These are phyloP conservation scores for Petunia hybrid DNA, from an alignment of 305 asterid species.

Conservation along the genomic window DNA sequence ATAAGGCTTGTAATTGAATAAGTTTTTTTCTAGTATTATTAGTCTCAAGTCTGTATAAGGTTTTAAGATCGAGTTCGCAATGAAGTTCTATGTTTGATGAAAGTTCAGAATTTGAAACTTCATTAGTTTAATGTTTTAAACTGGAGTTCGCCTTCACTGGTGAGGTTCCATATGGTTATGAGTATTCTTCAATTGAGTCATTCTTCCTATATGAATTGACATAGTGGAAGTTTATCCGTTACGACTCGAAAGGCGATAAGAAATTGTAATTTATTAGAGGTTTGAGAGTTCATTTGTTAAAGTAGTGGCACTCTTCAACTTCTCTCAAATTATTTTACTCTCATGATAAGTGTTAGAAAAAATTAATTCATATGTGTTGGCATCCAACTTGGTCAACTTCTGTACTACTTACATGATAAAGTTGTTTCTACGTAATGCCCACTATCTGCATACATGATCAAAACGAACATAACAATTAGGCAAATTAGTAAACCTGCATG, in stretches of 20 bases:
- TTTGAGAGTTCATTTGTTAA: neutral
- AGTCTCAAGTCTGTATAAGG: neutral
- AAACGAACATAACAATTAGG: neutral
- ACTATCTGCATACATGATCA: neutral
- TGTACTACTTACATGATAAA: neutral
- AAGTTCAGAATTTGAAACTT: neutral
- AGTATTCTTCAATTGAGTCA: neutral
- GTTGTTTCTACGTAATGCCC: neutral
- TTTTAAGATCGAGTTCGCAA: neutral
- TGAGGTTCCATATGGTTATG: neutral
- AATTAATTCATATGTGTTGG: slow-evolving; percentile 7
- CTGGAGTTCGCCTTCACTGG: too few relatives aligned
- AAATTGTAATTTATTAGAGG: slow-evolving; percentile 6
- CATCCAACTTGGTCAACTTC: slow-evolving; percentile 2
- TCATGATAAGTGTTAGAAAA: slow-evolving; percentile 18
- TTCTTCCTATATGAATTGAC: neutral
- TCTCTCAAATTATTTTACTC: slow-evolving; percentile 1
- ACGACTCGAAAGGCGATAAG: neutral
- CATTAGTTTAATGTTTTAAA: too few relatives aligned
- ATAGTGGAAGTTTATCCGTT: neutral
- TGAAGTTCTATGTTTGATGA: neutral
- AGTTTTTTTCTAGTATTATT: neutral
- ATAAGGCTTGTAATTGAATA: neutral
- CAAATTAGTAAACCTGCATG: neutral
- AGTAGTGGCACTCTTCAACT: slow-evolving; percentile 30